Conservation (phyloP, 257 asterid species). For the Solanum infundibuliforme region DNA sequence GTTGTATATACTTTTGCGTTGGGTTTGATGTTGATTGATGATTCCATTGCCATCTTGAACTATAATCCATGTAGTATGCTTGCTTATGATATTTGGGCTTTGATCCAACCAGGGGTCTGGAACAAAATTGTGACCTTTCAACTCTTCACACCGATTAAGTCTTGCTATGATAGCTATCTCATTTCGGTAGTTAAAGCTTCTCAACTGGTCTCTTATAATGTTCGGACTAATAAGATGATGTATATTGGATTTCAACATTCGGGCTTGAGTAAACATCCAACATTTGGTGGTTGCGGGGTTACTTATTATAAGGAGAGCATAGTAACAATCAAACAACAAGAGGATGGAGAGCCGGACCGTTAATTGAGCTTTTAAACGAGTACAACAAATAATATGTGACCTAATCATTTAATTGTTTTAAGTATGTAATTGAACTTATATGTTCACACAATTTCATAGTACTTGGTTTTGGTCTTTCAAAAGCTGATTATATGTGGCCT, state of each 20-base stretch:
- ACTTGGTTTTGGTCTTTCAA: neutral
- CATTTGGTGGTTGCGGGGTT: neutral
- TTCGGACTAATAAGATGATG: neutral
- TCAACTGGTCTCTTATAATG: neutral
- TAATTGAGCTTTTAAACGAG: neutral
- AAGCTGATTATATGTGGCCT: neutral
- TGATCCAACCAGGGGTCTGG: neutral
- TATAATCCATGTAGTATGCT: neutral
- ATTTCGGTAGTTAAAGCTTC: neutral
- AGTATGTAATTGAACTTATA: neutral
- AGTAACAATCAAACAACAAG: neutral
- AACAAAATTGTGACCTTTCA: neutral
- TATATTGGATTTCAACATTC: neutral
- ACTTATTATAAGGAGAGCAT: neutral
- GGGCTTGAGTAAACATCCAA: neutral
- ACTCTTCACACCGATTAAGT: neutral
- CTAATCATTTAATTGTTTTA: neutral
- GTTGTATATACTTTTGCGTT: neutral
- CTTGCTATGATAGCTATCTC: neutral
- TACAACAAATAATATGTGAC: neutral
- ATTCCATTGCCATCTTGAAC: neutral
- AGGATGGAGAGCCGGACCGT: neutral
- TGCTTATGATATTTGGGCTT: neutral
- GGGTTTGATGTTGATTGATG: neutral
- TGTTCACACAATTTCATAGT: neutral